Conservation (phyloP, 495 filamentous ascomycete genomes). For the Clohesyomyces aquaticus region DNA sequence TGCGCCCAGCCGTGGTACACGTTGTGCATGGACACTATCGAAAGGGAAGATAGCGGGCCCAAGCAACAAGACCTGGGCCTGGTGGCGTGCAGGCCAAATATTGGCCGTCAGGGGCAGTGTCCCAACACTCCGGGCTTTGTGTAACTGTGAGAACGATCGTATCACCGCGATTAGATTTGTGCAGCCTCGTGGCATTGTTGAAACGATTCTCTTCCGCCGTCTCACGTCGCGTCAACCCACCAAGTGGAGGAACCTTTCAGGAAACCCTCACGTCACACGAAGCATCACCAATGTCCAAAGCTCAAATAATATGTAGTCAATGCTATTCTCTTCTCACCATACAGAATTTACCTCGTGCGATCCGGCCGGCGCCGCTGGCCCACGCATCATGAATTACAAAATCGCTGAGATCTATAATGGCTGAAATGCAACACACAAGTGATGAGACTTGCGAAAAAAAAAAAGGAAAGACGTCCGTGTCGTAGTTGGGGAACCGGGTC, state of each 20-base stretch:
- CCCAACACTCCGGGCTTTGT: neutral
- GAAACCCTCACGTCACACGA: neutral
- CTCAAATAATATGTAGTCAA: conserved; percentile 16
- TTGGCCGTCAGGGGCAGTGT: neutral
- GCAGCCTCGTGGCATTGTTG: neutral
- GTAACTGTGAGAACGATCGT: neutral
- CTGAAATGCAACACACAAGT: neutral
- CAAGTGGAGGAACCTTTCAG: neutral
- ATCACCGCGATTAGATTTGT: neutral
- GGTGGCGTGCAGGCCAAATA: no score
- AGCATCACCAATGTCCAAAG: no score
- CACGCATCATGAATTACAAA: conserved; percentile 31
- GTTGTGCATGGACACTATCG: neutral
- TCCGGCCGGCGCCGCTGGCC: conserved; percentile 28
- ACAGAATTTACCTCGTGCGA: conserved; percentile 31
- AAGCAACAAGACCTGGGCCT: no score
- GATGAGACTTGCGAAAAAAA: no score
- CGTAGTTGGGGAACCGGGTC: conserved; percentile 14
- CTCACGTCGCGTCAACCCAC: neutral
- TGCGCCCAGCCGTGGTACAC: neutral
- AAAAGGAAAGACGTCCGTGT: conserved; percentile 33
- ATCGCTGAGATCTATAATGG: conserved; percentile 16
- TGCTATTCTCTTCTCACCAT: conserved; percentile 23
- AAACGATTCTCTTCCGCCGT: neutral
- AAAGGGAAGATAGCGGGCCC: neutral